These are phyloP conservation scores for Gossypium arboreum DNA, from an alignment of 345 rosid species.

Conservation along the genomic window DNA sequence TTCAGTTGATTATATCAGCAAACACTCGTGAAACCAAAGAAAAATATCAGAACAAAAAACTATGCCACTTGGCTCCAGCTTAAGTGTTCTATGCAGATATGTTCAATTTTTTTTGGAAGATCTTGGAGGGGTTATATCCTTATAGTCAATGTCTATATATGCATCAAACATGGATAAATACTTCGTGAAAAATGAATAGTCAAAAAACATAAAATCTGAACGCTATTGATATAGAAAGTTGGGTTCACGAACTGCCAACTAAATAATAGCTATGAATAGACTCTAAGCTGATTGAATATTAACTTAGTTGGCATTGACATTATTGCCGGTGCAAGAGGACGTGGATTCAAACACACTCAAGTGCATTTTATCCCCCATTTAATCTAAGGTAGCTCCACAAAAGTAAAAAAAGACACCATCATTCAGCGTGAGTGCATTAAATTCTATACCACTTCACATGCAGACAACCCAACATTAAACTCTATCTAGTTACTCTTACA, in stretches of 20 bases:
- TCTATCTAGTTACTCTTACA: background rate
- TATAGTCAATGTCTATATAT: background rate
- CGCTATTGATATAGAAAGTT: background rate
- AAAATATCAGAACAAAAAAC: background rate
- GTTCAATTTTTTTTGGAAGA: too few species aligned
- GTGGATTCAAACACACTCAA: too few species aligned
- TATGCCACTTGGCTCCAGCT: too few species aligned
- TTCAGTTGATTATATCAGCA: background rate
- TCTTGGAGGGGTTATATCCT: too few species aligned
- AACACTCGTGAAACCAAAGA: background rate
- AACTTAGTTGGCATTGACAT: too few species aligned
- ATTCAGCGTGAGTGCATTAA: background rate
- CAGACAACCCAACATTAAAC: background rate
- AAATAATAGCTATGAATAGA: background rate
- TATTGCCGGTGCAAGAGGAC: too few species aligned
- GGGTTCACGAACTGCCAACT: too few species aligned
- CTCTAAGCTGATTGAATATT: too few species aligned
- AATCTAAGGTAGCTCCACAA: background rate
- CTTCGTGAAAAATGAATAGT: background rate
- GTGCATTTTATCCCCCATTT: background rate
- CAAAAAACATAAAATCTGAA: background rate
- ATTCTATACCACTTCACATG: background rate
- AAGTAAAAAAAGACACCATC: background rate
- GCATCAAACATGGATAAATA: background rate
- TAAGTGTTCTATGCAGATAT: too few species aligned